Evolutionary conservation across 257 asterid species (phyloP).

Genomic region (Solanum appendiculatum): DNA sequence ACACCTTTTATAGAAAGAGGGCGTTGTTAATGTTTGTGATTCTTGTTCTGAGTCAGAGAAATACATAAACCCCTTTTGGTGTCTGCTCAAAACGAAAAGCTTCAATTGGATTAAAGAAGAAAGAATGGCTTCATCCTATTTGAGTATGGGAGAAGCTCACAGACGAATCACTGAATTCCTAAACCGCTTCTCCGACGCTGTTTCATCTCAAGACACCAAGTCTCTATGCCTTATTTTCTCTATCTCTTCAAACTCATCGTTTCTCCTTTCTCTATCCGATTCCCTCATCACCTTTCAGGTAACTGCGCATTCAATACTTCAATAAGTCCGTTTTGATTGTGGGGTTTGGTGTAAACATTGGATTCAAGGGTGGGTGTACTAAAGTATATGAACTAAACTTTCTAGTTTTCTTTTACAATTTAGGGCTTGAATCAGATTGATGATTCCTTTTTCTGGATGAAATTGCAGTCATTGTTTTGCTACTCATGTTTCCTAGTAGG

Average conservation of each 20-base stretch:
- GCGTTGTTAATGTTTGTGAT: neutral
- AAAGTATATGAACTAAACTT: neutral
- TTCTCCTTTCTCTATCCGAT: constrained; percentile 62
- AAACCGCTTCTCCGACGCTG: constrained; percentile 67
- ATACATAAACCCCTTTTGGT: neutral
- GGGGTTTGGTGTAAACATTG: neutral
- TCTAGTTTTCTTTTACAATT: neutral
- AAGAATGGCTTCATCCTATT: constrained; percentile 7
- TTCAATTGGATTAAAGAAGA: neutral
- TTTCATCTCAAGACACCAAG: constrained; percentile 65
- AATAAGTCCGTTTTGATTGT: neutral
- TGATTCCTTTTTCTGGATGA: neutral
- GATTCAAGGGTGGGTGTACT: neutral
- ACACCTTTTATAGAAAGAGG: neutral
- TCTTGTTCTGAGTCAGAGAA: neutral
- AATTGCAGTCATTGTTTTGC: neutral
- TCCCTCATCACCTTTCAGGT: constrained; percentile 92
- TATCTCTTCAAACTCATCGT: constrained; percentile 51
- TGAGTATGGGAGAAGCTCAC: constrained; percentile 95
- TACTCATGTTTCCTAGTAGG: neutral
- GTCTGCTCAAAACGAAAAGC: neutral
- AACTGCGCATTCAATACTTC: neutral
- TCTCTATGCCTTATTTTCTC: constrained; percentile 67
- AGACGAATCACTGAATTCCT: constrained; percentile 66
- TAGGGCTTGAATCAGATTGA: neutral